Evolutionary conservation across 306 rosid species (phyloP), one percentile per base, ranked within the genome.

Genomic region (Phaseolus lunatus): DNA sequence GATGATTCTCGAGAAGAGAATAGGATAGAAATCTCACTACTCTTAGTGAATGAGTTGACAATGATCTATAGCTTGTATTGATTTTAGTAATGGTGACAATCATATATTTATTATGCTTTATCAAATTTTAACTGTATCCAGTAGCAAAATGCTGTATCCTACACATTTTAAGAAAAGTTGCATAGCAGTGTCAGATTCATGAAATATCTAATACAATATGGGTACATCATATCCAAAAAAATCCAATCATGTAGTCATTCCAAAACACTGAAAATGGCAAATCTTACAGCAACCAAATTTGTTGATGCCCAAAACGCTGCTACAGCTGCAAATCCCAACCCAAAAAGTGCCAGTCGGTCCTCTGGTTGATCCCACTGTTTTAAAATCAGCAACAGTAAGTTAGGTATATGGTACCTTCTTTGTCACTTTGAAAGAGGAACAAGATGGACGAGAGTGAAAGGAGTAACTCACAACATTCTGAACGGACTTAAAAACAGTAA

Each of bases 281-380:
- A 20, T 56, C 72, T 88, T 91, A 93, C 97, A 65, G 91, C 33
- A 43, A 93, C 70, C 50, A 91, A 68, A 80, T 91, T 91, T 24
- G 88, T 62, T 5, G 93, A 78, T 19, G 97, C 85, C 98, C 97
- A 91, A 57, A 87, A 5, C 27, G 85, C 90, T 33, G 81, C 97
- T 56, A 93, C 18, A 68, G 88, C 89, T 74, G 98, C 85, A 87
- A 93, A 93, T 58, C 98, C 98, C 76, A 93, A 83, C 57, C 93
- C 97, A 24, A 91, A 8, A 41, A 93, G 87, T 56, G 88, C 97
- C 26, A 83, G 5, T 27, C 97, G 88, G 78, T 93, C 97, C 82
- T 91, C 97, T 10, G 92, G 83, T 52, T 80, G 72, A 80, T 85
- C 90, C 96, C 95, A 93, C 97, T 93, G 85, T 78, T 78, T 75